Percentiles rank a stretch among this genome's conserved stretches.
These are phyloP conservation scores for Macrophomina phaseolina DNA, from an alignment of 2,329 filamentous ascomycete species.

Conservation along the genomic window DNA sequence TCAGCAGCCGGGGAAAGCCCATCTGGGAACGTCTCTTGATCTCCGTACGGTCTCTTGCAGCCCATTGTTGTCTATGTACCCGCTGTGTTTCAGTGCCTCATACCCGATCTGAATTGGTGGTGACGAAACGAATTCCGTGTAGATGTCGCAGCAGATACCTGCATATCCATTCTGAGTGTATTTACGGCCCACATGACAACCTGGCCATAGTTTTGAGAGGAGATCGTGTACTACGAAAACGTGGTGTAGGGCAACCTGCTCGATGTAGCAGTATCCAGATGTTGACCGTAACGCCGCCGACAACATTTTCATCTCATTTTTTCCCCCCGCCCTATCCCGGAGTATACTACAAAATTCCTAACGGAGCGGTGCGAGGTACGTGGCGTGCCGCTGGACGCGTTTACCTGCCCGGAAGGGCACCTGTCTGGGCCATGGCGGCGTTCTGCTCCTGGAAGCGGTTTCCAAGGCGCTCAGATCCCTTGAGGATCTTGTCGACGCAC, in stretches of 20 bases:
- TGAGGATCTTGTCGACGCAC: conserved; percentile 96
- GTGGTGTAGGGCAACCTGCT: conserved; percentile 1
- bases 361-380: background rate
- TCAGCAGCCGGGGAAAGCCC: too few species aligned
- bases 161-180: background rate
- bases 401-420: conserved; percentile 56
- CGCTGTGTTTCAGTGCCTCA: too few species aligned
- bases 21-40: too few species aligned
- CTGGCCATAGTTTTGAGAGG: conserved; percentile 17
- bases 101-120: too few species aligned
- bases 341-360: conserved; percentile 17
- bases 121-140: background rate
- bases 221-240: conserved; percentile 15
- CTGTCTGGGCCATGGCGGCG: conserved; percentile 68
- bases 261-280: conserved; percentile 1
- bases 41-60: too few species aligned
- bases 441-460: conserved; percentile 86
- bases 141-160: background rate
- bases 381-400: conserved; percentile 15
- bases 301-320: conserved; percentile 7
- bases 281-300: conserved; percentile 23
- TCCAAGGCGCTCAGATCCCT: conserved; percentile 85
- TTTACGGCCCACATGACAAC: background rate
- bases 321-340: background rate
- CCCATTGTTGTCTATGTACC: too few species aligned